Conservation (phyloP, 495 filamentous ascomycete species). For the Lasiosphaeris hirsuta region DNA sequence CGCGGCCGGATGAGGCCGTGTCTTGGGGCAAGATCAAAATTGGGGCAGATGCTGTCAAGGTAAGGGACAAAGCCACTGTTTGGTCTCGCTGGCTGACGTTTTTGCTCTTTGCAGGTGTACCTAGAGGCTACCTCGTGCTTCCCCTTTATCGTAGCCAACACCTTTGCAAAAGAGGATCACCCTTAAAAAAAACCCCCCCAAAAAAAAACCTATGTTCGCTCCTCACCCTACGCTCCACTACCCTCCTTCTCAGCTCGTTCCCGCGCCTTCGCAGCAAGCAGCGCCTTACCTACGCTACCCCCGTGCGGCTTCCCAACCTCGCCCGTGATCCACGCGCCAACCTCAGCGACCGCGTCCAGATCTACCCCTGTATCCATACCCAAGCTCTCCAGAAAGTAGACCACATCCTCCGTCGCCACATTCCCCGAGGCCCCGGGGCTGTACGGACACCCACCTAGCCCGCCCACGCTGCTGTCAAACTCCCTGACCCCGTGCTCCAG, state of each 20-base stretch:
- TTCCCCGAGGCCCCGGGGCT: constrained; percentile 94
- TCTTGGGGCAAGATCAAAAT: constrained; percentile 98
- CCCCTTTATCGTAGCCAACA: constrained; percentile 91
- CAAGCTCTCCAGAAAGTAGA: constrained; percentile 82
- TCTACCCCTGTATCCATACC: constrained; percentile 87
- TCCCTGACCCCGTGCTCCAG: constrained; percentile 84
- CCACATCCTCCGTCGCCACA: constrained; percentile 88
- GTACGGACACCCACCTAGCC: constrained; percentile 91
- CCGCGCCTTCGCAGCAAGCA: constrained; percentile 53
- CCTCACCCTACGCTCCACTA: background rate
- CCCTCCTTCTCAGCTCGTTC: background rate
- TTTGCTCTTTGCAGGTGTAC: constrained; percentile 59
- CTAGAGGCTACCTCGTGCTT: constrained; percentile 90
- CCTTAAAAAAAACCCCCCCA: constrained; percentile 7
- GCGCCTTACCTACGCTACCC: constrained; percentile 74
- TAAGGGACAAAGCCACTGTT: constrained; percentile 26
- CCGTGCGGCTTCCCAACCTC: constrained; percentile 76
- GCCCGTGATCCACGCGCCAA: constrained; percentile 84
- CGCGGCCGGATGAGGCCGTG: constrained; percentile 92
- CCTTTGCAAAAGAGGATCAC: constrained; percentile 65
- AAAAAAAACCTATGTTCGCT: constrained; percentile 4
- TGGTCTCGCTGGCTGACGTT: background rate
- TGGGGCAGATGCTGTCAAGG: constrained; percentile 82
- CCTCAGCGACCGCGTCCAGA: constrained; percentile 72
- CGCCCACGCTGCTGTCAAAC: constrained; percentile 87